These are phyloP conservation scores for Trichophyton schoenleinii DNA, from an alignment of 2,329 filamentous ascomycete species.

Conservation along the genomic window DNA sequence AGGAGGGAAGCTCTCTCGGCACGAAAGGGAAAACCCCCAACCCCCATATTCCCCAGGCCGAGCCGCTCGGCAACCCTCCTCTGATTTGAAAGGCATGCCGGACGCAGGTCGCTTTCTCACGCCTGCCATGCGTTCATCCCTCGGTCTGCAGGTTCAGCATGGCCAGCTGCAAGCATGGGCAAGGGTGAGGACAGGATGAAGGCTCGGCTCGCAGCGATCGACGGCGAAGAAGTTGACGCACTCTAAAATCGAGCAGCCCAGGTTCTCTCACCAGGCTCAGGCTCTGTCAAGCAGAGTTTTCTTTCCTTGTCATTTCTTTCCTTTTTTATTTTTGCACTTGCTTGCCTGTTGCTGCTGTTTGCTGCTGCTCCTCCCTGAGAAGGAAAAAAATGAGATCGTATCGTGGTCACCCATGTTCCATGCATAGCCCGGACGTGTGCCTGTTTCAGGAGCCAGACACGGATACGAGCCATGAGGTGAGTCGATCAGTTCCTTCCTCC, in stretches of 20 bases:
- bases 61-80: neutral
- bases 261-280: neutral
- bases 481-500: neutral
- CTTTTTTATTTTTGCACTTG: neutral
- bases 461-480: neutral
- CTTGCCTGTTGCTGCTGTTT: neutral
- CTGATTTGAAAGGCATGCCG: neutral
- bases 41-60: neutral
- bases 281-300: neutral
- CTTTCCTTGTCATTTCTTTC: neutral
- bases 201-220: slow-evolving; percentile 3
- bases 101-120: neutral
- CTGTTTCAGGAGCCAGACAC: slow-evolving; percentile 1
- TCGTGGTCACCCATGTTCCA: neutral
- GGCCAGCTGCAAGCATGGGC: neutral
- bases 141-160: neutral
- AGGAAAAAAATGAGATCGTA: neutral
- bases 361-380: neutral
- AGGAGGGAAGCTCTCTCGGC: neutral
- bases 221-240: neutral
- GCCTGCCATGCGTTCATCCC: slow-evolving; percentile 1
- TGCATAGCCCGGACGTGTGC: neutral
- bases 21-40: neutral
- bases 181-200: neutral
- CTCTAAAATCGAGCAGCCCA: neutral